Percentiles rank a stretch among this genome's conserved stretches.
Evolutionary conservation across 1,139 yeast genomes (phyloP).

Genomic region (Dujonia santamariae): DNA sequence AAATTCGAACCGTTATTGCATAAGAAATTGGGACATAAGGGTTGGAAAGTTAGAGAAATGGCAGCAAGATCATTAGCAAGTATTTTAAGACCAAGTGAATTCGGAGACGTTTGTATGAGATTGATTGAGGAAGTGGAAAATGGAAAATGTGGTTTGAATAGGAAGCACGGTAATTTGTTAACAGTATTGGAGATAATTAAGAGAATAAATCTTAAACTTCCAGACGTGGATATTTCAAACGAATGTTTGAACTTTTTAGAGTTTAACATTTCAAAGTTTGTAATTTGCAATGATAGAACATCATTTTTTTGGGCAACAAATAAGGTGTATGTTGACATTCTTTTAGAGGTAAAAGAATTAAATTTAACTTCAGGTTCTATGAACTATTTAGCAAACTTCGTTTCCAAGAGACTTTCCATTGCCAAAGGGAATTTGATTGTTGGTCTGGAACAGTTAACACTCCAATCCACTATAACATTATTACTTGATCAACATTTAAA

Average conservation of each 20-base stretch:
- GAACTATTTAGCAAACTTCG: slow-evolving; percentile 10
- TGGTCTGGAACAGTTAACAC: slow-evolving; percentile 45
- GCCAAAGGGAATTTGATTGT: slow-evolving; percentile 24
- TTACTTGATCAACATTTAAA: slow-evolving; percentile 19
- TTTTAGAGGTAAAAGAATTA: slow-evolving; percentile 2
- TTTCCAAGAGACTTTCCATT: slow-evolving; percentile 3
- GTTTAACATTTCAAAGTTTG: slow-evolving; percentile 14
- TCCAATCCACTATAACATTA: slow-evolving; percentile 27
- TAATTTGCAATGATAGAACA: slow-evolving; percentile 11
- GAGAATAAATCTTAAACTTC: slow-evolving; percentile 8
- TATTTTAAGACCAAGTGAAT: slow-evolving; percentile 31
- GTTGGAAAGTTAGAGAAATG: slow-evolving; percentile 86
- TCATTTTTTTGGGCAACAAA: slow-evolving; percentile 32
- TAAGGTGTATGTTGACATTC: slow-evolving; percentile 34
- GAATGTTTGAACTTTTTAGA: slow-evolving; percentile 8
- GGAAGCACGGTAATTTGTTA: slow-evolving; percentile 55
- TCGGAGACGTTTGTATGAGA: slow-evolving; percentile 11
- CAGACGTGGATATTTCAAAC: slow-evolving; percentile 4
- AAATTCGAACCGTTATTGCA: slow-evolving; percentile 44
- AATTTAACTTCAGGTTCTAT: slow-evolving; percentile 3
- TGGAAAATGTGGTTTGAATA: slow-evolving; percentile 26
- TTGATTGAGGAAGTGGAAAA: slow-evolving; percentile 1
- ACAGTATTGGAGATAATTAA: slow-evolving; percentile 34
- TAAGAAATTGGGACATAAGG: slow-evolving; percentile 44
- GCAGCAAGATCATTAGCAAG: slow-evolving; percentile 70